Base-by-base conservation (phyloP, 306 rosid genomes). In the Vigna unguiculata region DNA sequence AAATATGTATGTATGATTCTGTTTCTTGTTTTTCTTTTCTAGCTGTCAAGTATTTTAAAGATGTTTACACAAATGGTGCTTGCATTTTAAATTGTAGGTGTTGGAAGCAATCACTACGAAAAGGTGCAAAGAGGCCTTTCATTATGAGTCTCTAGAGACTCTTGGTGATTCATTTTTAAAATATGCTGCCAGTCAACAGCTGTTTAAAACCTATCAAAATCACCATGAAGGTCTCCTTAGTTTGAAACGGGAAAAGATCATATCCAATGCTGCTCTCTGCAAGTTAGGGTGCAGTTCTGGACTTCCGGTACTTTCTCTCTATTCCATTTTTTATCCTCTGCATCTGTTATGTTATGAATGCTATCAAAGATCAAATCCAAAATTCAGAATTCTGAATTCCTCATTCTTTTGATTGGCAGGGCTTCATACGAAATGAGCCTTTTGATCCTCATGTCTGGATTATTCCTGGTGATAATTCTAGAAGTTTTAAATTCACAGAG, bases 101-200 rank as follows among this genome's bases (percentile, higher is more conserved):
- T 86, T 94, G 91, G 98, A 94, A 85, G 96, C 97, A 64, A 85
- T 91, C 55, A 94, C 98, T 2, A 63, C 97, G 2, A 91, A 90
- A 64, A 80, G 78, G 19, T 90, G 97, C 82, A 87, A 85, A 60
- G 98, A 94, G 78, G 14, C 76, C 19, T 84, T 87, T 78, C 90
- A 94, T 79, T 85, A 90, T 51, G 97, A 94, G 83, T 91, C 98
- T 66, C 76, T 94, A 7, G 98, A 90, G 84, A 88, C 96, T 67
- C 97, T 90, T 70, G 98, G 98, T 49, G 98, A 94, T 85, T 94
- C 97, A 38, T 94, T 91, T 83, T 87, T 94, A 21, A 94, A 94
- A 84, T 94, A 91, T 71, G 95, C 93, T 21, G 79, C 83, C 7
- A 59, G 95, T 61, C 96, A 85, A 61, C 87, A 91, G 17, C 93